Conservation (phyloP, 345 rosid species). For the Populus ilicifolia region DNA sequence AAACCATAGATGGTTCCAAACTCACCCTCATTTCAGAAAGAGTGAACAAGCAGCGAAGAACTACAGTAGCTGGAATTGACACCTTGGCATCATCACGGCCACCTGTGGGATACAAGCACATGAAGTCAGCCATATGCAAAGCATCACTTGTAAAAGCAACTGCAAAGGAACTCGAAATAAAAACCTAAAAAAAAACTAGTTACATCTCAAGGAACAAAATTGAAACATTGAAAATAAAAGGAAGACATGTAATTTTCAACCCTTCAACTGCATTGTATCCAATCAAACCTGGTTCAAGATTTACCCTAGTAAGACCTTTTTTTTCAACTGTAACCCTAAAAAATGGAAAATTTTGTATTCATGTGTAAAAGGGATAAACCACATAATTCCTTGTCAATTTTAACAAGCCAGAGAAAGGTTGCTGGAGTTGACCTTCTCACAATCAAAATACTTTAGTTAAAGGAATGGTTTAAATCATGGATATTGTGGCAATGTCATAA, state of each 20-base stretch:
- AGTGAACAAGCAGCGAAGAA: constrained; percentile 77
- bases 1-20: not conserved
- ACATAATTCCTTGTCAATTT: not conserved
- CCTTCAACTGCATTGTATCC: not conserved
- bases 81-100: constrained; percentile 93
- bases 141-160: not conserved
- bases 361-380: not conserved
- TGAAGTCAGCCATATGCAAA: not conserved
- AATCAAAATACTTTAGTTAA: not conserved
- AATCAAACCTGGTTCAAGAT: not conserved
- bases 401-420: not conserved
- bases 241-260: not conserved
- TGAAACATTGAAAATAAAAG: not conserved
- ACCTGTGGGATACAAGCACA: constrained; percentile 44
- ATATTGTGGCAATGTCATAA: not conserved
- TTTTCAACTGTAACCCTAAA: not conserved
- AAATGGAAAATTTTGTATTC: not conserved
- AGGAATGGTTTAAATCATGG: not conserved
- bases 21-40: constrained; percentile 85
- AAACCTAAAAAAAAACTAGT: not conserved
- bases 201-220: not conserved
- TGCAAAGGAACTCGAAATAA: not conserved
- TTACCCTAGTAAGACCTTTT: not conserved
- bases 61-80: constrained; percentile 64
- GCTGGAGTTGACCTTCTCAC: not conserved